Base-by-base conservation (phyloP, 352 stramenopile genomes). In the Phytophthora ramorum region DNA sequence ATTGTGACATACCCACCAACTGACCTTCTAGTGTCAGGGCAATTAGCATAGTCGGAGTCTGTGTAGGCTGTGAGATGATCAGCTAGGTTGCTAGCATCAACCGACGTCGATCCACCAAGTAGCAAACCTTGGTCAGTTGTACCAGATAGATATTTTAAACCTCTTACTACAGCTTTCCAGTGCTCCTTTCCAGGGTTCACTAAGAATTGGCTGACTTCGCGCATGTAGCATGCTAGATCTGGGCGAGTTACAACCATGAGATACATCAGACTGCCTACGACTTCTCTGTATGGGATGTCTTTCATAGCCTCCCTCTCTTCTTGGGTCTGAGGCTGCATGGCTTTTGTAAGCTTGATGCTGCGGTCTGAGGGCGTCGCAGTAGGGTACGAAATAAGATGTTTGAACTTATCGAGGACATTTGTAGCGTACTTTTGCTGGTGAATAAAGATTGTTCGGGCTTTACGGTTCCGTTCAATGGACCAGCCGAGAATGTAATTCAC, bases 341-440 rank as follows among this genome's bases (percentile, higher is more conserved):
- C 24, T 20, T 26, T 40, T 9, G 37, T 17, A 20, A 53, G 46
- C 45, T 66, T 58, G 13, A 30, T 28, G 28, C 43, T 54, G 17
- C 41, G 41, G 13, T 28, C 41, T 30, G 41, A 24, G 14, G 41
- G 38, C 14, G 12, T 45, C 17, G 38, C 38, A 20, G 22, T 45
- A 3, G 38, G 38, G 7, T 45, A 45, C 38, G 38, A 13, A 7
- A 30, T 10, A 44, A 44, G 24, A 4, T 63, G 28, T 5, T 14
- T 55, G 34, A 73, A 73, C 17, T 49, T 47, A 24, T 69, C 59
- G 28, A 69, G 41, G 2, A 59, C 52, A 28, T 51, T 69, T 7
- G 41, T 52, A 38, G 66, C 54, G 19, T 69, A 73, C 12, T 73
- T 58, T 2, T 47, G n/a, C 51, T 73, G 59, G 13, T 69, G 47